These are phyloP conservation scores for Dryas alaskensis DNA, from an alignment of 306 rosid species.

Conservation along the genomic window DNA sequence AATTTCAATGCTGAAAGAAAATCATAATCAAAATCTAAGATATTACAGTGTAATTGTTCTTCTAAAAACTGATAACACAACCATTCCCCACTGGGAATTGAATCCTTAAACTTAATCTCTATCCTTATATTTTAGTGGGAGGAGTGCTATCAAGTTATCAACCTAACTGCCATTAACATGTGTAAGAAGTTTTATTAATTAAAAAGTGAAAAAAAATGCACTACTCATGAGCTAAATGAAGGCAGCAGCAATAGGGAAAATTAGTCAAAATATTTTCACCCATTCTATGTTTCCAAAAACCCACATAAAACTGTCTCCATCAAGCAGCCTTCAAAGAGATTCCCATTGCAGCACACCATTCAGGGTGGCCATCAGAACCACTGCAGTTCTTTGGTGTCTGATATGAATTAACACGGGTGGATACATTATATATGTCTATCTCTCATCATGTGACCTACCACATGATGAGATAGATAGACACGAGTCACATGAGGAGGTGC, in stretches of 20 bases:
- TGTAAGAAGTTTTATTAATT: not conserved
- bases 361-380: slow-evolving; percentile 8
- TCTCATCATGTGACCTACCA: no score
- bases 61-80: not conserved
- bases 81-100: not conserved
- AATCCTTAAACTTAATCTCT: not conserved
- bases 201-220: not conserved
- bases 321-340: slow-evolving; percentile 4
- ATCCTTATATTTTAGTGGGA: not conserved
- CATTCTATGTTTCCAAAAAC: slow-evolving; percentile 4
- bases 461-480: no score
- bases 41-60: not conserved
- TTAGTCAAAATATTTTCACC: slow-evolving; percentile 7
- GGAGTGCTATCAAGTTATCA: not conserved
- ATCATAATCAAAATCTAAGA: not conserved
- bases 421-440: no score
- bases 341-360: slow-evolving; percentile 19
- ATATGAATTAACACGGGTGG: not conserved
- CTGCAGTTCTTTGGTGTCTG: slow-evolving; percentile 13
- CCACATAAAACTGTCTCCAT: slow-evolving; percentile 4
- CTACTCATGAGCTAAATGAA: not conserved
- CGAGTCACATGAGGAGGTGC: no score
- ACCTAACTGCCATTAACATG: slow-evolving; percentile 14
- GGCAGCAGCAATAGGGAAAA: slow-evolving; percentile 5
- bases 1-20: not conserved